Base-by-base conservation (phyloP, 2,329 filamentous ascomycete species). In the Eutypa lata region DNA sequence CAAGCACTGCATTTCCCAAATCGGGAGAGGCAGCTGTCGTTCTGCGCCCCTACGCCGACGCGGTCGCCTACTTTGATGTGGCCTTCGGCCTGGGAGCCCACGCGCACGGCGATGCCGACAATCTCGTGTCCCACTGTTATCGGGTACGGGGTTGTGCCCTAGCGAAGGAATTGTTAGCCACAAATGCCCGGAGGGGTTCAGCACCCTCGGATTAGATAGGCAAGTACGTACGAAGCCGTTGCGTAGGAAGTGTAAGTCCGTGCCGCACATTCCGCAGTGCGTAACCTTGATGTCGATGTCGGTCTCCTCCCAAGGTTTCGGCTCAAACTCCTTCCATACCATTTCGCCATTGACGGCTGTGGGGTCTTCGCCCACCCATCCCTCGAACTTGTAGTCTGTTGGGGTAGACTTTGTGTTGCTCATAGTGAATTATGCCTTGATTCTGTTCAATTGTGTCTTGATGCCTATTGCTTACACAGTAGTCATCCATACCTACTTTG, bases 11-110 rank as follows among this genome's bases (percentile, higher is more conserved):
- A 68, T 31, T 61, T 49, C 6, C 60, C 53, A 47, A 58, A 61
- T 10, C 61, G 55, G 53, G 61, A 47, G 37, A 73, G 63, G 61
- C 79, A 81, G 14, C 73, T 69, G 51, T 63, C 63, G 47, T 71
- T 72, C 55, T 79, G 76, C 6, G 76, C 76, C 52, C 78, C 77
- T 31, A 80, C 68, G 28, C 77, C 77, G 37, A 80, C 77, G 13
- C 79, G 71, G 56, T 84, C 80, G 46, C 81, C 80, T 22, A 80
- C 54, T 46, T 73, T 68, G 61, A 80, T 71, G n/a, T 67, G 57
- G 10, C 55, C 65, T 11, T 70, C 55, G 24, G 60, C 56, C 50
- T 53, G 43, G 11, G 64, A 60, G 8, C 76, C 77, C 22, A 79
- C 62, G 7, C 71, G 69, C 22, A 72, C 68, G 3, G 73, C 71